Base-by-base conservation (phyloP, 1,284 basidiomycete genomes). In the Spongiforma sp. region DNA sequence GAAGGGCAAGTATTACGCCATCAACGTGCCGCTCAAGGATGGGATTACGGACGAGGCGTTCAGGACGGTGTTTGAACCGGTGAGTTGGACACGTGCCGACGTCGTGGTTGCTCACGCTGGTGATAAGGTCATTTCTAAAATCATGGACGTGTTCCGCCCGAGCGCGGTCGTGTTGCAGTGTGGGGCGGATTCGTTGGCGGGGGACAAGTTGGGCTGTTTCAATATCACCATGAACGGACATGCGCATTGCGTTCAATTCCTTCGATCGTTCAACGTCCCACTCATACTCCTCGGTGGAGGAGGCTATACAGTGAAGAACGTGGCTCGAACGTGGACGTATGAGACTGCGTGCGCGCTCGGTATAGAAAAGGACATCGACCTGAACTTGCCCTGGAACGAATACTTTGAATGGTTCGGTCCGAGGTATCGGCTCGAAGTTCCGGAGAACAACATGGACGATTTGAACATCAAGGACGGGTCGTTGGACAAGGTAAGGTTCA, bases 361-460 rank as follows among this genome's bases (percentile, higher is more conserved):
- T 2, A 85, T 94, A 56, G 91, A 96, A 74, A 79, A 87, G 46
- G 84, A 85, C 8, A 90, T 99, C 61, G 88, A 93, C 68, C 86
- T 87, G 41, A 90, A 94, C 72, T 77, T 99, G 67, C 97, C 97
- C 0, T 98, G 94, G 88, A 98, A 94, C 78, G 92, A 96, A 72
- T 98, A 96, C 78, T 94, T 98, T 76, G 96, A 99, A 77, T 99
- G 96, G 89, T 99, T 96, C 77, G 97, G 96, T 0, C 98, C 98
- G 17, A 85, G 96, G 63, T 99, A 97, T 80, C 87, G 96, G 69
- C 84, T 99, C 34, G 95, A 98, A 73, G 96, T 99, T 4, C 85
- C 90, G 14, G 85, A 86, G 64, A 99, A 93, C 69, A 98, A 98
- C 74, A 95, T 98, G 90, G 96, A 98, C 67, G 95, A 99, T 76